Conservation (phyloP, 305 asterid genomes). For the Rubia tinctorum region DNA sequence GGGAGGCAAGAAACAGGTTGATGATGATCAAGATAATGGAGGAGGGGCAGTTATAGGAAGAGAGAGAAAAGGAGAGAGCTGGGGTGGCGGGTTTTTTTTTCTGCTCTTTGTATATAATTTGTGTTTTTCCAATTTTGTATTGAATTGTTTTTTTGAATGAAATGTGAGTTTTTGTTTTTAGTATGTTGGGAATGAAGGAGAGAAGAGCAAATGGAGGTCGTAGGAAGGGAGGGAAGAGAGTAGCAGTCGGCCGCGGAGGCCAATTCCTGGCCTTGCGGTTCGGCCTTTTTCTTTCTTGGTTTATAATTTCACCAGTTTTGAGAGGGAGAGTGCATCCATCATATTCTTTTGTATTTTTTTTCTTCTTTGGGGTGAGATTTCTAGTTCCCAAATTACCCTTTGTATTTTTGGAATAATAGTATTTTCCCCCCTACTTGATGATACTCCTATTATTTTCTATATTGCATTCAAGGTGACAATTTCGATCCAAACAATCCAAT, state of each 20-base stretch:
- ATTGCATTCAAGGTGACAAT: too few species aligned
- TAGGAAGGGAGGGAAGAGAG: not conserved
- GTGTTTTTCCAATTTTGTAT: not conserved
- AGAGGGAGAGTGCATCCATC: conserved; percentile 8
- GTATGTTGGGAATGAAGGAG: conserved; percentile 3
- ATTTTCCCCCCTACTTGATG: too few species aligned
- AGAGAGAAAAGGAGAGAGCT: conserved; percentile 19
- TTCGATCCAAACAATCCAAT: too few species aligned
- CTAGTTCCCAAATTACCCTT: not conserved
- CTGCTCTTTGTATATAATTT: conserved; percentile 12
- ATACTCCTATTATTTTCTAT: too few species aligned
- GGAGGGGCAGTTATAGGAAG: conserved; percentile 38
- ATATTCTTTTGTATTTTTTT: not conserved
- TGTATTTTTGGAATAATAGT: not conserved
- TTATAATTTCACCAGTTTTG: conserved; percentile 13
- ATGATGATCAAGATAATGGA: conserved; percentile 22
- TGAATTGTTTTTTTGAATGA: not conserved
- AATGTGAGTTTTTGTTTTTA: conserved; percentile 9
- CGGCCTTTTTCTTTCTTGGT: conserved; percentile 35
- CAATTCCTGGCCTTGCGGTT: conserved; percentile 49
- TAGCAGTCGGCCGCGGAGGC: conserved; percentile 26
- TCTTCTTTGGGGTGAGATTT: not conserved
- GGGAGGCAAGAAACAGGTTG: conserved; percentile 21
- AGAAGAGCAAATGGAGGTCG: conserved; percentile 14
- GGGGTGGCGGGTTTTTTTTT: conserved; percentile 15